Evolutionary conservation across 345 rosid genomes (phyloP).

Genomic region (Hirschfeldia incana): DNA sequence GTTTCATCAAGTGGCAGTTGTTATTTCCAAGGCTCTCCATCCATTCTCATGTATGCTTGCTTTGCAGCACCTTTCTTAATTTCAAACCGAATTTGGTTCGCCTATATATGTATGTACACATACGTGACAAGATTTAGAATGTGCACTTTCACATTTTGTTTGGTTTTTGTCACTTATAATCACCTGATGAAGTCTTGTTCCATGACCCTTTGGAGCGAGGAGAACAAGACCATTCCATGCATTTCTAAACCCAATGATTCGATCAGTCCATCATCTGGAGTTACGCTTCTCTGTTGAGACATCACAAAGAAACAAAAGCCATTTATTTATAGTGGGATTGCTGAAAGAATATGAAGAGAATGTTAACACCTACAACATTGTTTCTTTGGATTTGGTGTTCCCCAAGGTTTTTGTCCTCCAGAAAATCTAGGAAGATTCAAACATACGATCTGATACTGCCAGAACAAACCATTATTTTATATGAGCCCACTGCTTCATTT

Average conservation of each 20-base stretch:
- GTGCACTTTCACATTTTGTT: not conserved
- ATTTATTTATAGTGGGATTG: not conserved
- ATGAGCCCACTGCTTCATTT: not conserved
- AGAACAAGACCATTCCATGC: constrained; percentile 96
- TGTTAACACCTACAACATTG: constrained; percentile 41
- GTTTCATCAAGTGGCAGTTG: constrained; percentile 67
- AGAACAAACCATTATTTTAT: not conserved
- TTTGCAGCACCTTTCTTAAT: constrained; percentile 72
- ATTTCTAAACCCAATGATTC: constrained; percentile 92
- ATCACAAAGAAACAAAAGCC: not conserved
- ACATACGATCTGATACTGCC: constrained; percentile 82
- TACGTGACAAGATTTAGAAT: not conserved
- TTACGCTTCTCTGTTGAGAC: constrained; percentile 59
- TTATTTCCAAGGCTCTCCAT: constrained; percentile 95
- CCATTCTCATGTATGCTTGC: constrained; percentile 74
- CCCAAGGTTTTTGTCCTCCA: constrained; percentile 93
- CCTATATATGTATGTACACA: constrained; percentile 40
- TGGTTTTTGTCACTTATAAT: not conserved
- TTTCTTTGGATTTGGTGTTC: constrained; percentile 65
- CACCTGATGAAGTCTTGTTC: constrained; percentile 91
- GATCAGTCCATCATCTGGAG: constrained; percentile 77
- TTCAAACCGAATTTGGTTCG: constrained; percentile 63
- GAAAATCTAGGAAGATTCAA: constrained; percentile 94
- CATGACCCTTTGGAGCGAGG: constrained; percentile 82
- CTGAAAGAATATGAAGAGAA: not conserved